Evolutionary conservation across 176 grass and related monocot species (phyloP), one percentile per base, ranked within the genome.

Genomic region (Rhynchospora tenuis): DNA sequence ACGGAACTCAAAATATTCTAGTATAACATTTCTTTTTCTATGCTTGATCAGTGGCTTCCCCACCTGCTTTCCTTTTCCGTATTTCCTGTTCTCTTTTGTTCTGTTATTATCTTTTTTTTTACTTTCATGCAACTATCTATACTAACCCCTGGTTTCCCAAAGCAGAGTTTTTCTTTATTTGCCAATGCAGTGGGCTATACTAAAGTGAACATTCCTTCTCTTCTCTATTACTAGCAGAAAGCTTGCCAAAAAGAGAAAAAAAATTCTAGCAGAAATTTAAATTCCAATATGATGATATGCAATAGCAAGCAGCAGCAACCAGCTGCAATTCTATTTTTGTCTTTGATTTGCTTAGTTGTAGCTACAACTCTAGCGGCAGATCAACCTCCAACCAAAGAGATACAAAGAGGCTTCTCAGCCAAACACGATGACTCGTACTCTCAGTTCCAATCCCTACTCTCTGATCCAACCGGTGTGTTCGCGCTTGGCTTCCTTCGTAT

Each of bases 381-480:
- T 76, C 33, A 38, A 4, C 66, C 55, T 65, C 43, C 45, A 82
- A 59, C 67, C 14, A 78, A 86, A 45, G 91, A 93, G 82, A 89
- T 98, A 73, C 72, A 63, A 31, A 92, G 63, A 73, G 93, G 96
- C 56, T 95, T 93, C 93, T 86, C 88, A 23, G 84, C 14, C 12
- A 56, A 72, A 17, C 92, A 93, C 59, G 92, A 94, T 75, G 48
- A 45, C 5, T 87, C 89, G 22, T 81, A 91, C 69, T 56, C 91
- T 83, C 82, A 90, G 70, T 98, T 98, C 86, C 89, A 98, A 84
- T 77, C 91, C 19, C 80, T 98, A 72, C 91, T 98, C 70, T 47
- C 79, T n/a, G 96, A 98, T 29, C 86, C 96, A 28, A 93, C 82
- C 4, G 93, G 91, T 29, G 83, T 60, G 51, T 98, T 98, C 91